A percentile compares a stretch with the other conserved stretches of the same genome.
Evolutionary conservation across 2,329 filamentous ascomycete genomes (phyloP).

Genomic region (Dactylellina drechsleri): DNA sequence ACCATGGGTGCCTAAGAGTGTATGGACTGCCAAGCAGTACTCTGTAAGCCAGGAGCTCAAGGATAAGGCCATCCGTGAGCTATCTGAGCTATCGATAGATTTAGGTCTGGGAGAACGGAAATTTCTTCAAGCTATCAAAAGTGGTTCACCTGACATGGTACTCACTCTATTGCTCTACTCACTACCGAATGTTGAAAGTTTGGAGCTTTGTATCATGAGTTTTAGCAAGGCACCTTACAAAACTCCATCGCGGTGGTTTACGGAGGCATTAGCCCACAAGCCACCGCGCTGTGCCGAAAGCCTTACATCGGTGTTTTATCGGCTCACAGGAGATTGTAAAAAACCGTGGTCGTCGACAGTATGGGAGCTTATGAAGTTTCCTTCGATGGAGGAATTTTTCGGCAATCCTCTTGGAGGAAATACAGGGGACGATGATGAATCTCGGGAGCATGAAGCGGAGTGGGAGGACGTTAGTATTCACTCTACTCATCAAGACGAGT

Average conservation of each 20-base stretch:
- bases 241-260: slow-evolving; percentile 6
- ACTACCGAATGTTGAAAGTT: slow-evolving; percentile 18
- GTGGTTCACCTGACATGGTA: slow-evolving; percentile 34
- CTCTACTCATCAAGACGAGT: not conserved
- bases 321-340: too few species aligned
- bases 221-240: slow-evolving; percentile 7
- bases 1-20: not conserved
- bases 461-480: not conserved
- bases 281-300: not conserved
- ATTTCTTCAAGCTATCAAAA: slow-evolving; percentile 26
- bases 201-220: slow-evolving; percentile 9
- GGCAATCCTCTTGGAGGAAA: not conserved
- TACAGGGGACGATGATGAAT: not conserved
- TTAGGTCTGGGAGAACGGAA: slow-evolving; percentile 21
- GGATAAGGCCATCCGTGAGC: not conserved
- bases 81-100: not conserved
- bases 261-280: not conserved
- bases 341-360: not conserved
- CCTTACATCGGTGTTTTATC: not conserved
- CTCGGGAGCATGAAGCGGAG: not conserved
- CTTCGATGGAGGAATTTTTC: not conserved
- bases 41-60: not conserved
- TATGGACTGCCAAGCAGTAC: not conserved
- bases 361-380: slow-evolving; percentile 5
- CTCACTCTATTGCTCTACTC: slow-evolving; percentile 34